Conservation (phyloP, 352 stramenopile genomes). For the Phytophthora palmivora region DNA sequence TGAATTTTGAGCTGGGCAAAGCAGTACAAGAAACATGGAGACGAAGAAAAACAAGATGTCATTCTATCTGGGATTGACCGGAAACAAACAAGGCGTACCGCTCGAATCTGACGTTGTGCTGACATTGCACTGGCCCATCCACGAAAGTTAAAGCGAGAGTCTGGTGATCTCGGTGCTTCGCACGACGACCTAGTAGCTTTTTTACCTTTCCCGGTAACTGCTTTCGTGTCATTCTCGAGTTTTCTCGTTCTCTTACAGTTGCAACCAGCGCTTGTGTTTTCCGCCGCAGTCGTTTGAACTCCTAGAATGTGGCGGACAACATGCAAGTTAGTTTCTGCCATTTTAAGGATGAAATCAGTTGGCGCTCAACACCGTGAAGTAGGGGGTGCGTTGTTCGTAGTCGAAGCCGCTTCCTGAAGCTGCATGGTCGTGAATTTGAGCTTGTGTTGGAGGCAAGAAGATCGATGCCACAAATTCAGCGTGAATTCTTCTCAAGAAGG, state of each 20-base stretch:
- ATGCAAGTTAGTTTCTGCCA: not conserved
- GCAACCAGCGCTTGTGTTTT: conserved; percentile 60
- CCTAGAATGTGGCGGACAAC: conserved; percentile 28
- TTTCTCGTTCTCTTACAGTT: conserved; percentile 62
- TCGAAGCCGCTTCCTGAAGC: conserved; percentile 10
- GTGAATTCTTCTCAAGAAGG: conserved; percentile 62
- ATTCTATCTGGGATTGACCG: too few relatives aligned
- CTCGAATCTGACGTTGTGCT: conserved; percentile 53
- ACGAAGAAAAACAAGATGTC: not conserved
- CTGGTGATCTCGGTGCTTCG: conserved; percentile 20
- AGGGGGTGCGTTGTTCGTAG: conserved; percentile 58
- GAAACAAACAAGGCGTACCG: conserved; percentile 30
- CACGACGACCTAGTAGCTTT: conserved; percentile 39
- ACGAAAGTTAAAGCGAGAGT: conserved; percentile 48
- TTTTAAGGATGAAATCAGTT: not conserved
- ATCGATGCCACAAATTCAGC: conserved; percentile 59
- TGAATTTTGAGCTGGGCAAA: conserved; percentile 60
- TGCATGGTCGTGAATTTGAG: conserved; percentile 25
- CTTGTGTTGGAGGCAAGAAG: conserved; percentile 46
- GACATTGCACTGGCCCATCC: conserved; percentile 50
- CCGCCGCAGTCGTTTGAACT: conserved; percentile 64
- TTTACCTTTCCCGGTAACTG: conserved; percentile 54
- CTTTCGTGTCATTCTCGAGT: conserved; percentile 43
- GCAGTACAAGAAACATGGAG: not conserved
- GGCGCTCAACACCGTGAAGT: conserved; percentile 53